Percentiles rank a stretch among this genome's conserved stretches.
These are phyloP conservation scores for Sporisorium graminicola DNA, from an alignment of 1,284 basidiomycete species.

Conservation along the genomic window DNA sequence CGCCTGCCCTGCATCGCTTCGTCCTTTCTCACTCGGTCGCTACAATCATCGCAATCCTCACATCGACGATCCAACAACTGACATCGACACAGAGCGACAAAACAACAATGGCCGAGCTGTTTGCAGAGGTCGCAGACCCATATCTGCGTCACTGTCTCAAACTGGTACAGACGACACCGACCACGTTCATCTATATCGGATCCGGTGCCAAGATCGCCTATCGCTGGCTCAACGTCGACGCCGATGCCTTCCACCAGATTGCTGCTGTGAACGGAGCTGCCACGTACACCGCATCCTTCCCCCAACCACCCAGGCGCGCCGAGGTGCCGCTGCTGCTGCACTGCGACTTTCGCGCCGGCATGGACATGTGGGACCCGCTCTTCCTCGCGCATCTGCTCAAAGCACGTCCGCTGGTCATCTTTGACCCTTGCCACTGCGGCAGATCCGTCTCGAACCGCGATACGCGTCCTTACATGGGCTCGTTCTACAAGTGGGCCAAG, in stretches of 20 bases:
- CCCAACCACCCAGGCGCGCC: conserved; percentile 8
- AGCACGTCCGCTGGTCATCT: conserved; percentile 44
- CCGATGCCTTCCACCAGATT: conserved; percentile 26
- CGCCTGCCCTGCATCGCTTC: no score
- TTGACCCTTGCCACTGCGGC: conserved; percentile 43
- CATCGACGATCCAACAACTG: no score
- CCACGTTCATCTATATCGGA: conserved; percentile 43
- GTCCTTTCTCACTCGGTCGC: background rate
- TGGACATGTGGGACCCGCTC: conserved; percentile 51
- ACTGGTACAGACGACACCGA: conserved; percentile 35
- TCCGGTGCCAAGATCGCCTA: conserved; percentile 48
- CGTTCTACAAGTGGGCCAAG: conserved; percentile 48
- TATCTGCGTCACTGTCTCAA: conserved; percentile 42
- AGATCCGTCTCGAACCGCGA: conserved; percentile 40
- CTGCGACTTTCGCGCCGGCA: conserved; percentile 39
- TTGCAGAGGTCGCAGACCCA: conserved; percentile 32
- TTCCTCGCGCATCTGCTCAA: conserved; percentile 51
- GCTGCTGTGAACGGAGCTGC: conserved; percentile 13
- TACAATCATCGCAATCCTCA: background rate
- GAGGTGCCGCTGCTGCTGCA: conserved; percentile 36
- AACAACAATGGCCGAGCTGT: conserved; percentile 17
- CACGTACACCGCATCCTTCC: conserved; percentile 1
- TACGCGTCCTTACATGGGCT: conserved; percentile 45
- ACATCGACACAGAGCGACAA: no score
- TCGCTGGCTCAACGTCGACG: conserved; percentile 45